Evolutionary conservation across 305 asterid genomes (phyloP).

Genomic region (Solanum hybrid): DNA sequence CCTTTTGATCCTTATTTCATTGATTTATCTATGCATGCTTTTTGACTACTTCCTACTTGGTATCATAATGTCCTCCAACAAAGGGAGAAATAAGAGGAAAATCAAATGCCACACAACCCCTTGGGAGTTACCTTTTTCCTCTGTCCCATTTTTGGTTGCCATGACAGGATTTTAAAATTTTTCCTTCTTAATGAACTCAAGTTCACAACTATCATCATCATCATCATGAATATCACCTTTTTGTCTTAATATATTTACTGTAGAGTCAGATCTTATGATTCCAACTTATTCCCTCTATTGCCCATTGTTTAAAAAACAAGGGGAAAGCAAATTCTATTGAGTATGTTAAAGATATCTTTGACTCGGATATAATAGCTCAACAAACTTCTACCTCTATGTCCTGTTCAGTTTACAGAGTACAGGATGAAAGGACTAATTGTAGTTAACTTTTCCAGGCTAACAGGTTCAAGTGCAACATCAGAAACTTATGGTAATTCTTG

Average conservation of each 20-base stretch:
- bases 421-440: neutral
- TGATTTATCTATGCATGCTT: neutral
- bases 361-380: neutral
- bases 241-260: neutral
- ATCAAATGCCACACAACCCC: neutral
- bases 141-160: neutral
- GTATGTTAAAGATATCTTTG: neutral
- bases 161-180: neutral
- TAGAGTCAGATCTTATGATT: neutral
- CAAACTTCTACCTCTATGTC: neutral
- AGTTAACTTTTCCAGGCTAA: constrained; percentile 33
- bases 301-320: neutral
- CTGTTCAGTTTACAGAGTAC: neutral
- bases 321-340: neutral
- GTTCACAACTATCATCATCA: neutral
- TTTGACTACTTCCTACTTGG: neutral
- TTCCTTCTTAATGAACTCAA: neutral
- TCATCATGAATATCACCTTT: neutral
- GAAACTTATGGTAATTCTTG: constrained; percentile 88
- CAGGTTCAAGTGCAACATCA: constrained; percentile 80
- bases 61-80: neutral
- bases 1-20: neutral
- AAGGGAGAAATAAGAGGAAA: neutral
- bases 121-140: neutral
- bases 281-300: neutral